A percentile compares a stretch with the other conserved stretches of the same genome.
These are phyloP conservation scores for Croton laevigatus DNA, from an alignment of 441 rosid species.

Conservation along the genomic window DNA sequence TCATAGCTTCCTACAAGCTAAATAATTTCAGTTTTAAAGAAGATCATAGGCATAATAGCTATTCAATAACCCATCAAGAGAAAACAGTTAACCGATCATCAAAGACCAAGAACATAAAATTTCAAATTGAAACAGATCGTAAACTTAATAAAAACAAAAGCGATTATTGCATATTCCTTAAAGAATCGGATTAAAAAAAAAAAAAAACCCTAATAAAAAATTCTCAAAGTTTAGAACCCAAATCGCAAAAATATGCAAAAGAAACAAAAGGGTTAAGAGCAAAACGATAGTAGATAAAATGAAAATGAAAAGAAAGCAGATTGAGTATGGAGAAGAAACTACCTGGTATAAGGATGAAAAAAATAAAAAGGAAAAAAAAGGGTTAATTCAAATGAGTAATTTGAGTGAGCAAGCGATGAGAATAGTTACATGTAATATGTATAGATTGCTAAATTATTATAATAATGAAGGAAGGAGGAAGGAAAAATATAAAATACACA, in stretches of 20 bases:
- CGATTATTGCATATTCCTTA: neutral
- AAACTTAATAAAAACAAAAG: neutral
- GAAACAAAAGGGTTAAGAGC: neutral
- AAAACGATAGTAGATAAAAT: neutral
- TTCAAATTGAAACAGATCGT: slow-evolving; percentile 4
- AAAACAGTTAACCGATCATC: neutral
- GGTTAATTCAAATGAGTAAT: neutral
- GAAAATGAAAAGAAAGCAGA: neutral
- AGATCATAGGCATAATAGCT: neutral
- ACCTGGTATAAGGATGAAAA: neutral
- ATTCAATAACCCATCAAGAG: neutral
- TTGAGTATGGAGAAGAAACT: neutral
- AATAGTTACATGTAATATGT: too few species aligned
- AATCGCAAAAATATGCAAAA: neutral
- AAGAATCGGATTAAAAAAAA: neutral
- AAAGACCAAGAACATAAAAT: neutral
- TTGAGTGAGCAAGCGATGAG: slow-evolving; percentile 1
- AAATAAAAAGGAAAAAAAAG: neutral
- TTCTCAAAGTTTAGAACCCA: neutral
- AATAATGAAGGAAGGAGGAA: neutral
- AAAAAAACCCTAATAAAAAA: slow-evolving; percentile 13
- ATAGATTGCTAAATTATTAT: neutral
- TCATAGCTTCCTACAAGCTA: slow-evolving; percentile 53
- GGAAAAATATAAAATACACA: too few species aligned
- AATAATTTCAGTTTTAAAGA: neutral